phyloP scores from a whole-genome alignment of 1,284 basidiomycete genomes.

The Sanghuangporus sanghuang region DNA sequence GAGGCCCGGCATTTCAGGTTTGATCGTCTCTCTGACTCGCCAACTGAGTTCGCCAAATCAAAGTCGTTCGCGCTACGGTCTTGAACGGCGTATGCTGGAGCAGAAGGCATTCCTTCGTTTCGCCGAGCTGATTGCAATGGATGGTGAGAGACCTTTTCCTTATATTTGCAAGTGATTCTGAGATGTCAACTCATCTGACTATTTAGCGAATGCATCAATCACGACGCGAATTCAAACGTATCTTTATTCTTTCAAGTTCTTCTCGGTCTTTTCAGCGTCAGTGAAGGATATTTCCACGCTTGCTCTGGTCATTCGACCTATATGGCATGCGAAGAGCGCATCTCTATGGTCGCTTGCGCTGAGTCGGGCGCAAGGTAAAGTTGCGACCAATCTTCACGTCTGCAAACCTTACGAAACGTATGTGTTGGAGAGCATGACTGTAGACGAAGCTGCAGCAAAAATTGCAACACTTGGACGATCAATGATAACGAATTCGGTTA shows the following conservation, averaged over 20 bases:
- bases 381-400: constrained; percentile 26
- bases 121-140: constrained; percentile 45
- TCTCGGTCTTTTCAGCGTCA: constrained; percentile 34
- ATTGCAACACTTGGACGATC: constrained; percentile 11
- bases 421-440: constrained; percentile 44
- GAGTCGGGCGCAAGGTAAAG: constrained; percentile 24
- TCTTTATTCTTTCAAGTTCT: constrained; percentile 41
- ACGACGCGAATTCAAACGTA: constrained; percentile 45
- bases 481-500: neutral
- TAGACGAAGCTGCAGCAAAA: constrained; percentile 40
- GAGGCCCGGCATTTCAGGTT: constrained; percentile 34
- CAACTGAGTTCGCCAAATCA: constrained; percentile 29
- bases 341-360: constrained; percentile 32
- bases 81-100: constrained; percentile 40
- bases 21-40: constrained; percentile 23
- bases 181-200: constrained; percentile 10
- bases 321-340: constrained; percentile 33
- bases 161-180: neutral
- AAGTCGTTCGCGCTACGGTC: constrained; percentile 24
- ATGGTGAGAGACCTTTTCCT: constrained; percentile 27
- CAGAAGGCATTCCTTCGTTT: constrained; percentile 49
- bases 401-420: constrained; percentile 45
- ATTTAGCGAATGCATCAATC: constrained; percentile 31
- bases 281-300: constrained; percentile 51
- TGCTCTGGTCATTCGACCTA: constrained; percentile 45